These are phyloP conservation scores for Clonostachys rosea DNA, from an alignment of 2,329 filamentous ascomycete species.

Conservation along the genomic window DNA sequence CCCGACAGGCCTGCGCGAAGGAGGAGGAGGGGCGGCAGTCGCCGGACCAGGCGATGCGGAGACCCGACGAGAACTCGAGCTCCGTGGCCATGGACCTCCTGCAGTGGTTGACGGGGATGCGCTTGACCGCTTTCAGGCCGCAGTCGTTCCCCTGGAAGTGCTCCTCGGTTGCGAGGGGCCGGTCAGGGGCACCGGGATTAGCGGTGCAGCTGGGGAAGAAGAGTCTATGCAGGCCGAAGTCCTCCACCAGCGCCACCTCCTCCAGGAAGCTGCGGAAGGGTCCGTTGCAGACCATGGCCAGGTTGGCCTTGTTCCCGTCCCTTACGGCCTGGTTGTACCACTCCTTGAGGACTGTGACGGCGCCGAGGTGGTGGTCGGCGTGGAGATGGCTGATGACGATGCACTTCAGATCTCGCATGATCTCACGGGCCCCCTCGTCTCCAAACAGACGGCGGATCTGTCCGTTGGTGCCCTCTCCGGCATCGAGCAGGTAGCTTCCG, in stretches of 20 bases:
- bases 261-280: slow-evolving; percentile 72
- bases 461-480: slow-evolving; percentile 87
- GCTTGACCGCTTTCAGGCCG: slow-evolving; percentile 63
- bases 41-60: slow-evolving; percentile 90
- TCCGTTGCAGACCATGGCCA: slow-evolving; percentile 65
- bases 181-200: slow-evolving; percentile 15
- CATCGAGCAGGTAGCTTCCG: slow-evolving; percentile 89
- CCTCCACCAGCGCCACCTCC: slow-evolving; percentile 76
- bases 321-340: slow-evolving; percentile 59
- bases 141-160: slow-evolving; percentile 38
- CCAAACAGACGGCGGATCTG: slow-evolving; percentile 75
- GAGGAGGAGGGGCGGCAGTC: slow-evolving; percentile 76
- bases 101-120: slow-evolving; percentile 73
- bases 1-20: slow-evolving; percentile 68
- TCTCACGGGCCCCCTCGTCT: slow-evolving; percentile 56
- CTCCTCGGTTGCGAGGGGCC: slow-evolving; percentile 22
- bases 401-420: slow-evolving; percentile 72
- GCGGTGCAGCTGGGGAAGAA: slow-evolving; percentile 19
- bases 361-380: slow-evolving; percentile 92
- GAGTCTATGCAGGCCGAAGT: slow-evolving; percentile 62
- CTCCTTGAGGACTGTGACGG: slow-evolving; percentile 71
- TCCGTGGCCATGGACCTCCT: slow-evolving; percentile 70
- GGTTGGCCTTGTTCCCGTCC: slow-evolving; percentile 29
- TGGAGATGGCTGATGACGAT: slow-evolving; percentile 96
- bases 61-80: slow-evolving; percentile 71